A percentile compares a stretch with the other conserved stretches of the same genome.
phyloP scores from a whole-genome alignment of 129 eudicot genomes.

The Artemisia argyi region DNA sequence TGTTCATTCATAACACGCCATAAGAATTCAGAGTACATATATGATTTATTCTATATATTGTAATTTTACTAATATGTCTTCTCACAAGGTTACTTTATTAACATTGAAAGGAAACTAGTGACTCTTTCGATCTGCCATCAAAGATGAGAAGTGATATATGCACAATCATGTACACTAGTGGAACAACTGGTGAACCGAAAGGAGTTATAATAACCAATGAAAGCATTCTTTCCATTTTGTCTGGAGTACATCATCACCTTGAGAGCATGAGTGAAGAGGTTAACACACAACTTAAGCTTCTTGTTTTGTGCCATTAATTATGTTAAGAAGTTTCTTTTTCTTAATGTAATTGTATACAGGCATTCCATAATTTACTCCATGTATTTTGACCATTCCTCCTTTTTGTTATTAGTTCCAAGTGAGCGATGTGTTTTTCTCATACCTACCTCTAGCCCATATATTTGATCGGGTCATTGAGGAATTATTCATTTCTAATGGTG shows the following conservation, averaged over 20 bases:
- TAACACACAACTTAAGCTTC: not conserved
- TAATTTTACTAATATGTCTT: not conserved
- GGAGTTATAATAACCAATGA: conserved; percentile 89
- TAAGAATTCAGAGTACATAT: not conserved
- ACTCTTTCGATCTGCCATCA: conserved; percentile 54
- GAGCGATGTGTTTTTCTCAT: conserved; percentile 68
- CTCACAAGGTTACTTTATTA: not conserved
- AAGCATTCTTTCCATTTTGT: conserved; percentile 72
- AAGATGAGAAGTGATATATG: conserved; percentile 80
- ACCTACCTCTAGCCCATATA: conserved; percentile 93
- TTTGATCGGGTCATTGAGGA: conserved; percentile 88
- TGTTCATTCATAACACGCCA: no score
- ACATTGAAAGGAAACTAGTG: conserved; percentile 45
- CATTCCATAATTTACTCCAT: not conserved
- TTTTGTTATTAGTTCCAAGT: conserved; percentile 50
- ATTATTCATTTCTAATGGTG: conserved; percentile 69
- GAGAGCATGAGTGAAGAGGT: conserved; percentile 86
- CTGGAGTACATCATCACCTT: conserved; percentile 71
- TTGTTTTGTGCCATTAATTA: conserved; percentile 8
- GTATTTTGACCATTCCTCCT: conserved; percentile 6
- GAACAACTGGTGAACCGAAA: conserved; percentile 95
- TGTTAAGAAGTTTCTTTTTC: not conserved
- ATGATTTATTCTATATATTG: no score
- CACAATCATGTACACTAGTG: conserved; percentile 96
- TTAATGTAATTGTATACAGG: not conserved